Evolutionary conservation across 331 rosid genomes (phyloP).

Genomic region (Malus hybrid): DNA sequence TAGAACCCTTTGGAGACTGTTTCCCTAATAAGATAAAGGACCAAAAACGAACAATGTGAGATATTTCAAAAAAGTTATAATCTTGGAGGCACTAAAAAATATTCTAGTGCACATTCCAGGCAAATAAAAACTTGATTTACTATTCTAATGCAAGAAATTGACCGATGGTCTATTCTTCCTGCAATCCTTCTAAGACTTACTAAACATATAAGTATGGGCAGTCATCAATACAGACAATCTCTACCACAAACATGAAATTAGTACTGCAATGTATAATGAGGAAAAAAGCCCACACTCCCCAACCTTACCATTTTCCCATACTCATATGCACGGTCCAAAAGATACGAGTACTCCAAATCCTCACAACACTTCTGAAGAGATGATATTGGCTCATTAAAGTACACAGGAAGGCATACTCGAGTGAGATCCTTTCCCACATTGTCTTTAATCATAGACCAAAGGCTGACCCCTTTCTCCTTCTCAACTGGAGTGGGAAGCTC

Average conservation of each 20-base stretch:
- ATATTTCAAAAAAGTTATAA: constrained; percentile 2
- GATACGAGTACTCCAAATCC: constrained; percentile 90
- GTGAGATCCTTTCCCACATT: constrained; percentile 98
- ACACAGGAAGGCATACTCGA: constrained; percentile 93
- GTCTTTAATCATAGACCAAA: constrained; percentile 99
- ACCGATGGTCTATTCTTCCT: too few relatives aligned
- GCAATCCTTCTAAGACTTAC: too few relatives aligned
- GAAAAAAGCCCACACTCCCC: background rate
- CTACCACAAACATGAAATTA: too few relatives aligned
- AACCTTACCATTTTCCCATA: constrained; percentile 69
- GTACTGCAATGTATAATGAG: too few relatives aligned
- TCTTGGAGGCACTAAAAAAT: background rate
- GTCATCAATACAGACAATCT: too few relatives aligned
- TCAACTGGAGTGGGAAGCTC: constrained; percentile 88
- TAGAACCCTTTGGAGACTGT: constrained; percentile 67
- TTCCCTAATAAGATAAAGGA: constrained; percentile 50
- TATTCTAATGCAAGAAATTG: too few relatives aligned
- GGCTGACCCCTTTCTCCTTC: constrained; percentile 98
- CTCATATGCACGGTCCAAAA: constrained; percentile 83
- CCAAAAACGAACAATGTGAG: constrained; percentile 10
- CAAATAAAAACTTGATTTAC: too few relatives aligned
- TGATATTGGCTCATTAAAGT: constrained; percentile 94
- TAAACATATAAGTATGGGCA: too few relatives aligned
- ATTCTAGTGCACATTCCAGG: background rate
- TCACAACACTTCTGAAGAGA: constrained; percentile 97